phyloP scores from a whole-genome alignment of 225 moss, liverwort and hornwort species.

The Polytrichum commune region DNA sequence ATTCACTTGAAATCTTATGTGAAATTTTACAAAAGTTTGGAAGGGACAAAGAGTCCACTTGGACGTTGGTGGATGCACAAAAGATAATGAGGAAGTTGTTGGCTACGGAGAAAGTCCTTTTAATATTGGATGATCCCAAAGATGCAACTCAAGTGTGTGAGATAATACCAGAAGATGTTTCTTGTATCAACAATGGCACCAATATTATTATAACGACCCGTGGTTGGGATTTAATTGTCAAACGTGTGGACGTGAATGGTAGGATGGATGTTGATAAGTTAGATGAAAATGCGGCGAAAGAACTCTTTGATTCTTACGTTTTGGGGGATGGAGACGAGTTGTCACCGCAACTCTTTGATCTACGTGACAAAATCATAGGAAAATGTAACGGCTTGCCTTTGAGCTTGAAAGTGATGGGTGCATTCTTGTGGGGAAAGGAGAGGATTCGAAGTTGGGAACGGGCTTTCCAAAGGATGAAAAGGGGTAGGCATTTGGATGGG shows the following conservation, averaged over 20 bases:
- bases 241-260: neutral
- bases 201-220: neutral
- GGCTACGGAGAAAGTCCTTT: neutral
- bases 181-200: neutral
- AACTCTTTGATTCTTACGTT: neutral
- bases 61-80: neutral
- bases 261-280: neutral
- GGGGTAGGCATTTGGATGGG: neutral
- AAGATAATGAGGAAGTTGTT: neutral
- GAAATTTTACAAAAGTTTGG: neutral
- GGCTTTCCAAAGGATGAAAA: conserved; percentile 5
- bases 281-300: neutral
- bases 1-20: neutral
- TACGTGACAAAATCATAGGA: neutral
- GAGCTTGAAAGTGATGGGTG: conserved; percentile 5
- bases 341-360: neutral
- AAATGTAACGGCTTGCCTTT: neutral
- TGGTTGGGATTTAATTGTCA: neutral
- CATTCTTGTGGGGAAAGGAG: neutral
- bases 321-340: accelerated
- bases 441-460: neutral
- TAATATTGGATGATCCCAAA: neutral
- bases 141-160: neutral
- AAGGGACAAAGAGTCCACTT: neutral
- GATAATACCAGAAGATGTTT: neutral